A percentile compares a stretch with the other conserved stretches of the same genome.
These are phyloP conservation scores for Grosmannia clavigera DNA, from an alignment of 2,329 filamentous ascomycete species.

Conservation along the genomic window DNA sequence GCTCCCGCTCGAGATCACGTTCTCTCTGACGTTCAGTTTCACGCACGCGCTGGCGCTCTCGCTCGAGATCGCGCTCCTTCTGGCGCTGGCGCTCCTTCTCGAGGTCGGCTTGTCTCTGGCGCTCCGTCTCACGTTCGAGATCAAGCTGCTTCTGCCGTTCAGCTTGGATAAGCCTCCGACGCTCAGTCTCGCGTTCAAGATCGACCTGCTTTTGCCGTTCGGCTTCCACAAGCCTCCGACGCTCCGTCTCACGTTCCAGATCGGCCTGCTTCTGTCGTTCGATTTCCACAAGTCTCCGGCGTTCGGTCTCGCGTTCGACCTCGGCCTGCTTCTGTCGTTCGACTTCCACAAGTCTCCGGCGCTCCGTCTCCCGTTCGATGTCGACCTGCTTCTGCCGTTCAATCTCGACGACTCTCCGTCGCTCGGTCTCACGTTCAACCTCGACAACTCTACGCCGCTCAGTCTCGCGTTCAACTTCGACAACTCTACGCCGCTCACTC, in stretches of 20 bases:
- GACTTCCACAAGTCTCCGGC: too few species aligned
- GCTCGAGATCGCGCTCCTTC: neutral
- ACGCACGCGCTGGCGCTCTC: neutral
- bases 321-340: too few species aligned
- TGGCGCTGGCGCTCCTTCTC: conserved; percentile 4
- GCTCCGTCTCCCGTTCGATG: neutral
- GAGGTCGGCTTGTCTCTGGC: neutral
- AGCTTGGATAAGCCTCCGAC: too few species aligned
- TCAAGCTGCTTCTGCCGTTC: neutral
- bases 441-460: neutral
- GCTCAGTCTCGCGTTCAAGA: neutral
- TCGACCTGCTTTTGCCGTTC: neutral
- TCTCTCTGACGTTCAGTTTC: neutral
- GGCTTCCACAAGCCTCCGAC: neutral
- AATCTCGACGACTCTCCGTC: neutral
- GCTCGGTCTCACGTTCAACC: too few species aligned
- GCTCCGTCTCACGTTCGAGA: neutral
- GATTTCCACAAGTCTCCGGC: neutral
- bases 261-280: neutral
- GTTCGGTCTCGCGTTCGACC: too few species aligned
- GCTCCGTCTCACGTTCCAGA: neutral
- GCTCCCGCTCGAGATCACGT: neutral
- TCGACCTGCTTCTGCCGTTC: neutral
- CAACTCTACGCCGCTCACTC: conserved; percentile 5
- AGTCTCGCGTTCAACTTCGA: neutral